phyloP scores from a whole-genome alignment of 352 stramenopile genomes.

The Pythium inflatum region DNA sequence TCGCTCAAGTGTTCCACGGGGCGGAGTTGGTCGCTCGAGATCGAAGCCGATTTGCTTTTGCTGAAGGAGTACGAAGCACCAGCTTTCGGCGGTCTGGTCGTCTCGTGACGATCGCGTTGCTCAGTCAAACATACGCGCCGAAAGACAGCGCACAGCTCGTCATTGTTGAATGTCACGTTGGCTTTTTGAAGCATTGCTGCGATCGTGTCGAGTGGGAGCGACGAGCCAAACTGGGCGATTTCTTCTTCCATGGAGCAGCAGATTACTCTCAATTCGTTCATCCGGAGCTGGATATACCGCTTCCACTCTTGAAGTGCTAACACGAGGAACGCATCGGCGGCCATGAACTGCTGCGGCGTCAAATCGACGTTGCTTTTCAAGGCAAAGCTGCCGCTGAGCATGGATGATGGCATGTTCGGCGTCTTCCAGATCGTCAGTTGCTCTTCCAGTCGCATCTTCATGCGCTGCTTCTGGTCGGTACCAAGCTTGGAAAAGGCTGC shows the following conservation, averaged over 20 bases:
- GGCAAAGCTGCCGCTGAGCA: slow-evolving; percentile 18
- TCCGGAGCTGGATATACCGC: slow-evolving; percentile 63
- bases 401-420: slow-evolving; percentile 1
- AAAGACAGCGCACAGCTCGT: slow-evolving; percentile 67
- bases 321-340: slow-evolving; percentile 60
- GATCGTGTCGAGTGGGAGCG: slow-evolving; percentile 59
- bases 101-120: slow-evolving; percentile 1
- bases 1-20: slow-evolving; percentile 55
- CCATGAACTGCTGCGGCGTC: slow-evolving; percentile 34
- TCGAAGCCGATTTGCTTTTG: not conserved
- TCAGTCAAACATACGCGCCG: slow-evolving; percentile 65
- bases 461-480: slow-evolving; percentile 49
- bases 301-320: slow-evolving; percentile 71
- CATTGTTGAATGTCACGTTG: slow-evolving; percentile 47
- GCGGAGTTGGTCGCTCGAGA: not conserved
- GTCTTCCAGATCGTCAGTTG: slow-evolving; percentile 36
- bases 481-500: slow-evolving; percentile 55
- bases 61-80: not conserved
- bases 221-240: slow-evolving; percentile 52
- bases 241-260: slow-evolving; percentile 66
- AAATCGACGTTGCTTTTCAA: not conserved
- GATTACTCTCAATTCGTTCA: slow-evolving; percentile 69
- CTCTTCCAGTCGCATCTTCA: slow-evolving; percentile 45
- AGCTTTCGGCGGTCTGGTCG: not conserved
- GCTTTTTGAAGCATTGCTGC: slow-evolving; percentile 57